These are phyloP conservation scores for Helianthus tuberosus DNA, from an alignment of 129 eudicot species.

Conservation along the genomic window DNA sequence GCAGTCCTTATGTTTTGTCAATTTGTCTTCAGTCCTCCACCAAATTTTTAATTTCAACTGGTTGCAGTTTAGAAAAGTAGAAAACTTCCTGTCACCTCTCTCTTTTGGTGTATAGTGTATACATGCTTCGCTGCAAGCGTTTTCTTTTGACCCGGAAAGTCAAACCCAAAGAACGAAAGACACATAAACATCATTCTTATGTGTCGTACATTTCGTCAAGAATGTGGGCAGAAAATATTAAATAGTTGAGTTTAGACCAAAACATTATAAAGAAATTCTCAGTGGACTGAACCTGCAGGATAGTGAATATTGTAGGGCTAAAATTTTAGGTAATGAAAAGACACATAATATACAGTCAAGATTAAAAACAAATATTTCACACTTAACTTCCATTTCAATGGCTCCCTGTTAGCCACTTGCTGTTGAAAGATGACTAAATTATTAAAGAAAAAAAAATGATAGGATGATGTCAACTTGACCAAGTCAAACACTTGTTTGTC, in stretches of 20 bases:
- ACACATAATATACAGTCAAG: conserved; percentile 23
- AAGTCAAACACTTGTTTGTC: conserved; percentile 32
- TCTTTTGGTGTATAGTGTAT: neutral
- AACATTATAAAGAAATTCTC: neutral
- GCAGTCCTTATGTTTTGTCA: conserved; percentile 24
- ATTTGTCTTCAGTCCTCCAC: conserved; percentile 12
- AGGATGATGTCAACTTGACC: conserved; percentile 34
- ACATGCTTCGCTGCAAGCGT: neutral
- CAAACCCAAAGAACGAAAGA: neutral
- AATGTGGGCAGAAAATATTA: neutral
- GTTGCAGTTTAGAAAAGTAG: conserved; percentile 6
- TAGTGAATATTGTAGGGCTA: conserved; percentile 12
- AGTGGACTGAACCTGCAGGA: conserved; percentile 5
- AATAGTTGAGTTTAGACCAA: neutral
- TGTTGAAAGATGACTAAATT: conserved; percentile 26
- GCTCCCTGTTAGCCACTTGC: conserved; percentile 33
- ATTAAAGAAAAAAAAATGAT: conserved; percentile 18
- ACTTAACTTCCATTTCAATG: conserved; percentile 24
- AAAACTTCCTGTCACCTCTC: conserved; percentile 17
- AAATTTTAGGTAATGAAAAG: neutral
- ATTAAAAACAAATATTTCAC: conserved; percentile 9
- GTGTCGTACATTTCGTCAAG: neutral
- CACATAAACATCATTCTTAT: neutral
- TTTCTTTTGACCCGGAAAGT: neutral
- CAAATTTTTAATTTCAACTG: conserved; percentile 1